A percentile compares a stretch with the other conserved stretches of the same genome.
Conservation (phyloP, 768 basidiomycete species). For the Leucosporidium creatinivorum region DNA sequence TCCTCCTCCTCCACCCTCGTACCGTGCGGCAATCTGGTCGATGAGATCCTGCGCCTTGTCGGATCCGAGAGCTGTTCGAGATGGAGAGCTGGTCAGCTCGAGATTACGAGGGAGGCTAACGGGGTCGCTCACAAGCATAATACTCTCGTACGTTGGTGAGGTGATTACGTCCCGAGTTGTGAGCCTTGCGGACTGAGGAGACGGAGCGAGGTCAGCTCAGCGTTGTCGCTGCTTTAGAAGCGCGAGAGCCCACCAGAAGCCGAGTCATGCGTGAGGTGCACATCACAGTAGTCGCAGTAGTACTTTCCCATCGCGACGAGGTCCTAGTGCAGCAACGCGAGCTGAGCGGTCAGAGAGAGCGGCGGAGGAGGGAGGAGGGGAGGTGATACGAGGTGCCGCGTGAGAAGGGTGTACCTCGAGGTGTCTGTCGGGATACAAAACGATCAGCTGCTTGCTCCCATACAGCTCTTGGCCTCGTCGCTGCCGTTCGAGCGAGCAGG, state of each 20-base stretch:
- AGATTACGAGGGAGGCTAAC: neutral
- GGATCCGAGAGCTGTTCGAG: constrained; percentile 50
- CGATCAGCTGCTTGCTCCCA: no score
- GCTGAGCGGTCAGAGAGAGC: neutral
- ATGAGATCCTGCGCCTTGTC: constrained; percentile 98
- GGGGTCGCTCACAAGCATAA: constrained; percentile 66
- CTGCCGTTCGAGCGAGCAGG: no score
- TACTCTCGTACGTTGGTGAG: constrained; percentile 93
- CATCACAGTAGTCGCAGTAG: constrained; percentile 37
- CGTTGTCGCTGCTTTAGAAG: neutral
- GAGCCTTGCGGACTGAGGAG: constrained; percentile 80
- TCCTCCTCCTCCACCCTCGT: constrained; percentile 59
- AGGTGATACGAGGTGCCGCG: neutral
- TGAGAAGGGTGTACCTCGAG: no score
- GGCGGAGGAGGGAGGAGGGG: neutral
- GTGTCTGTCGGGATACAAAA: no score
- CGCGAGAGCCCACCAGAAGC: constrained; percentile 62
- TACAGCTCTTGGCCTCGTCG: no score
- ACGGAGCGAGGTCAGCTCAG: neutral
- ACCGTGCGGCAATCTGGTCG: constrained; percentile 92
- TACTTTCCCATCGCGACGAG: neutral
- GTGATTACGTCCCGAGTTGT: constrained; percentile 96
- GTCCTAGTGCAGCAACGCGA: neutral
- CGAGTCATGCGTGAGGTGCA: constrained; percentile 70
- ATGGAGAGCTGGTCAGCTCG: neutral